These are phyloP conservation scores for Curvularia lunata DNA, from an alignment of 2,329 filamentous ascomycete species.

Conservation along the genomic window DNA sequence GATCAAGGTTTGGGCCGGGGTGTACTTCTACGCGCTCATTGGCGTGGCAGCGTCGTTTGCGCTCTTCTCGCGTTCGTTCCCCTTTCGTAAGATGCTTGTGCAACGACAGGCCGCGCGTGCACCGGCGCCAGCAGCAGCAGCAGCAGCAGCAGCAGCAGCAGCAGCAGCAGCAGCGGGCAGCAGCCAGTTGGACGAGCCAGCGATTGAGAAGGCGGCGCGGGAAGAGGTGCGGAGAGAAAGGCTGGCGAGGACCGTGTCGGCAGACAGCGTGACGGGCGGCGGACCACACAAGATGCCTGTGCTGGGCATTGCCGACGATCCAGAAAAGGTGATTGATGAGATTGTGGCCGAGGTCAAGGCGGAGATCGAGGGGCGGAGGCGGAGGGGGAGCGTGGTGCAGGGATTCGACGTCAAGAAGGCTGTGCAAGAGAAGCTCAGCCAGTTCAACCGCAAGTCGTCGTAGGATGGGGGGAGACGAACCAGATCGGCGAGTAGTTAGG, in stretches of 20 bases:
- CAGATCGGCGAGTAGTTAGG: too few species aligned
- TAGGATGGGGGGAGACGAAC: neutral
- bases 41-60: conserved; percentile 69
- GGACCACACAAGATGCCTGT: conserved; percentile 62
- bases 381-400: conserved; percentile 51
- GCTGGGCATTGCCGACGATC: conserved; percentile 80
- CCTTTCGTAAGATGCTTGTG: conserved; percentile 56
- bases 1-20: conserved; percentile 77
- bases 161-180: conserved; percentile 14
- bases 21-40: conserved; percentile 86
- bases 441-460: conserved; percentile 36
- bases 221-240: conserved; percentile 45
- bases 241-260: conserved; percentile 60
- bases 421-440: conserved; percentile 46
- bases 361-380: conserved; percentile 70
- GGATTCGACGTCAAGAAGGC: conserved; percentile 46
- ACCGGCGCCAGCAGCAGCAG: conserved; percentile 15
- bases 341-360: conserved; percentile 74
- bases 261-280: conserved; percentile 58
- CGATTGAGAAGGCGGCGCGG: conserved; percentile 41
- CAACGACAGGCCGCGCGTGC: conserved; percentile 38
- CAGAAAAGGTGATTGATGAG: conserved; percentile 75
- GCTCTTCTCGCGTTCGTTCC: conserved; percentile 83
- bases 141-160: conserved; percentile 19
- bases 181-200: conserved; percentile 30